Evolutionary conservation across 1,284 basidiomycete species (phyloP).

Genomic region (Rhodofomes roseus): DNA sequence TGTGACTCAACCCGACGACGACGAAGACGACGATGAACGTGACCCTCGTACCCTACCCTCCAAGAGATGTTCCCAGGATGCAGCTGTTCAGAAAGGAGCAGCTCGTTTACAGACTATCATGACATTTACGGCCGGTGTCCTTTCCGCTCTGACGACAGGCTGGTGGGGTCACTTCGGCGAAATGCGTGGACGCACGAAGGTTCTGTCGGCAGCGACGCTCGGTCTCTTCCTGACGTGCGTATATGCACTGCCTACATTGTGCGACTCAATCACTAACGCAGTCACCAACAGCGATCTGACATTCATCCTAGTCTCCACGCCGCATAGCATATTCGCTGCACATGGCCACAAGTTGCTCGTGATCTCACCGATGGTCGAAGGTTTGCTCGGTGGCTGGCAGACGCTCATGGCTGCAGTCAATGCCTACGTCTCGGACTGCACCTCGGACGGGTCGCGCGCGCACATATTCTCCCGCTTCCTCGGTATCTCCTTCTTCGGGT

Average conservation of each 20-base stretch:
- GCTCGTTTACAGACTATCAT: slow-evolving; percentile 68
- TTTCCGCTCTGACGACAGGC: slow-evolving; percentile 82
- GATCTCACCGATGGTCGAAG: slow-evolving; percentile 79
- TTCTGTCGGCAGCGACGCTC: slow-evolving; percentile 67
- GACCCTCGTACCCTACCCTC: slow-evolving; percentile 51
- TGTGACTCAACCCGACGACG: not conserved
- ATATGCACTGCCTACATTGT: slow-evolving; percentile 14
- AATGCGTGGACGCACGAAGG: slow-evolving; percentile 69
- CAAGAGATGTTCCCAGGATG: slow-evolving; percentile 52
- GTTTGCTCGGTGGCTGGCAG: slow-evolving; percentile 83
- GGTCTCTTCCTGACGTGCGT: slow-evolving; percentile 75
- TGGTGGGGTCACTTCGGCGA: slow-evolving; percentile 89
- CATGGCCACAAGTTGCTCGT: slow-evolving; percentile 77
- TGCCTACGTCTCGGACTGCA: slow-evolving; percentile 86
- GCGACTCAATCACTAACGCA: not conserved
- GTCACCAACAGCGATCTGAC: slow-evolving; percentile 58
- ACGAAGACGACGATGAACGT: slow-evolving; percentile 29
- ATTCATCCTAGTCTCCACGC: slow-evolving; percentile 77
- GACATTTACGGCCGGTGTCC: slow-evolving; percentile 75
- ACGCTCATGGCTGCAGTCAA: slow-evolving; percentile 76
- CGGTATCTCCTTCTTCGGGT: slow-evolving; percentile 68
- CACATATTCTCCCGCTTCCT: slow-evolving; percentile 78
- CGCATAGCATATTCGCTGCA: slow-evolving; percentile 55
- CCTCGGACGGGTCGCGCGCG: slow-evolving; percentile 79
- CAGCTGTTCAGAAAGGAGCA: slow-evolving; percentile 63